phyloP scores from a whole-genome alignment of 805 yeast genomes.

The Priceomyces medius region DNA sequence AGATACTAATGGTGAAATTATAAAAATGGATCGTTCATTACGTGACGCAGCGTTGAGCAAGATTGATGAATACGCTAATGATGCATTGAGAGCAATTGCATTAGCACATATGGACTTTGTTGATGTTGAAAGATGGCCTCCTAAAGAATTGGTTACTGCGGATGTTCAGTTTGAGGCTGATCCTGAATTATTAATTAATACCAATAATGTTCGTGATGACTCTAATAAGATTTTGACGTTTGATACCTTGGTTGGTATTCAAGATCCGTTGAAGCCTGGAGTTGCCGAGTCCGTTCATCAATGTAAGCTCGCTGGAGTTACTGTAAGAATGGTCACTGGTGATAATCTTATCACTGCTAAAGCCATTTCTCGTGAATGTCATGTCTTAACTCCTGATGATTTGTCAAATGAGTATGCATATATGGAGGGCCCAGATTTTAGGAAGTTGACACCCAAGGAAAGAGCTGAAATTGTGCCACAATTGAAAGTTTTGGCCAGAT shows the following conservation, averaged over 20 bases:
- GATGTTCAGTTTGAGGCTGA: conserved; percentile 18
- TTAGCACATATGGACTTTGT: conserved; percentile 74
- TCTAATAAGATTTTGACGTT: conserved; percentile 41
- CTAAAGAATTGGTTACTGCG: conserved; percentile 40
- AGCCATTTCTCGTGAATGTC: conserved; percentile 86
- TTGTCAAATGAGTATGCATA: conserved; percentile 54
- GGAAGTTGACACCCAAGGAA: conserved; percentile 60
- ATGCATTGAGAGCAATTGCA: conserved; percentile 87
- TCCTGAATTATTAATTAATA: conserved; percentile 28
- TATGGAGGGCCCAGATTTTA: conserved; percentile 92
- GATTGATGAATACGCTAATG: conserved; percentile 59
- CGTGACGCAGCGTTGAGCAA: conserved; percentile 32
- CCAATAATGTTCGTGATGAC: conserved; percentile 22
- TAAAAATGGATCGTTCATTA: conserved; percentile 27
- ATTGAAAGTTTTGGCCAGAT: conserved; percentile 84
- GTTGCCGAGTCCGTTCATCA: conserved; percentile 85
- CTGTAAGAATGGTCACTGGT: conserved; percentile 98
- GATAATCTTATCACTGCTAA: conserved; percentile 89
- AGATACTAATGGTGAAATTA: conserved; percentile 25
- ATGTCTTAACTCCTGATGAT: conserved; percentile 60
- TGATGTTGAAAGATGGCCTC: conserved; percentile 62
- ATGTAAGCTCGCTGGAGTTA: conserved; percentile 89
- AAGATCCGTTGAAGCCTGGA: conserved; percentile 90
- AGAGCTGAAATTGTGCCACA: conserved; percentile 64
- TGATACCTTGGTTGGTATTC: conserved; percentile 84